These are phyloP conservation scores for Lachnellula arida DNA, from an alignment of 2,329 filamentous ascomycete genomes.

Conservation along the genomic window DNA sequence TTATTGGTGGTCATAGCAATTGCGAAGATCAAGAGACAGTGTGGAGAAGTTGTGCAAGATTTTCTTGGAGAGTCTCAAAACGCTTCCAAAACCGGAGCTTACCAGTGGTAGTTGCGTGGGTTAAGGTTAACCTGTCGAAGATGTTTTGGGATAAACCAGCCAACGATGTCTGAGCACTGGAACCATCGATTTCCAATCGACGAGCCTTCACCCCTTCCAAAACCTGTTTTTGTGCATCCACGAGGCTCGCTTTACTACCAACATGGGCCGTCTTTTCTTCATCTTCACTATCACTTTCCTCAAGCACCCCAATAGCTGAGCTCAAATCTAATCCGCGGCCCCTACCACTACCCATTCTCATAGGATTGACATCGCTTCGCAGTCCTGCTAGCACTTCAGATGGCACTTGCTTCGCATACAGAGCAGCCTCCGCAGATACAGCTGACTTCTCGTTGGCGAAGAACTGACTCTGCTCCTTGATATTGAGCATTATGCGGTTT, in stretches of 20 bases:
- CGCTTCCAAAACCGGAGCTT: neutral
- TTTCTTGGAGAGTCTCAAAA: neutral
- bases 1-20: neutral
- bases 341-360: conserved; percentile 42
- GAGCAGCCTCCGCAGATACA: conserved; percentile 34
- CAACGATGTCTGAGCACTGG: conserved; percentile 22
- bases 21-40: too few species aligned
- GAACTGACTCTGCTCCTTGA: conserved; percentile 82
- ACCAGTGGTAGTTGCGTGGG: conserved; percentile 81
- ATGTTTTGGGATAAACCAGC: conserved; percentile 44
- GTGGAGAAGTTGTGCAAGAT: neutral
- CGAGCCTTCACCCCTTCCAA: conserved; percentile 60
- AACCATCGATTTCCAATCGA: conserved; percentile 53
- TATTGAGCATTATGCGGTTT: conserved; percentile 75
- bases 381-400: conserved; percentile 61
- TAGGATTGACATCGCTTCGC: conserved; percentile 52
- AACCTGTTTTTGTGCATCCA: conserved; percentile 60
- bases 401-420: conserved; percentile 66
- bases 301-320: conserved; percentile 61
- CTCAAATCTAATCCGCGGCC: conserved; percentile 55
- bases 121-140: conserved; percentile 62
- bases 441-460: conserved; percentile 56
- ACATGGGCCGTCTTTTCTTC: conserved; percentile 55
- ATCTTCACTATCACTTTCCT: conserved; percentile 65
- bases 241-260: conserved; percentile 64